Base-by-base conservation (phyloP, 2,329 filamentous ascomycete species). In the Alternaria rosae region DNA sequence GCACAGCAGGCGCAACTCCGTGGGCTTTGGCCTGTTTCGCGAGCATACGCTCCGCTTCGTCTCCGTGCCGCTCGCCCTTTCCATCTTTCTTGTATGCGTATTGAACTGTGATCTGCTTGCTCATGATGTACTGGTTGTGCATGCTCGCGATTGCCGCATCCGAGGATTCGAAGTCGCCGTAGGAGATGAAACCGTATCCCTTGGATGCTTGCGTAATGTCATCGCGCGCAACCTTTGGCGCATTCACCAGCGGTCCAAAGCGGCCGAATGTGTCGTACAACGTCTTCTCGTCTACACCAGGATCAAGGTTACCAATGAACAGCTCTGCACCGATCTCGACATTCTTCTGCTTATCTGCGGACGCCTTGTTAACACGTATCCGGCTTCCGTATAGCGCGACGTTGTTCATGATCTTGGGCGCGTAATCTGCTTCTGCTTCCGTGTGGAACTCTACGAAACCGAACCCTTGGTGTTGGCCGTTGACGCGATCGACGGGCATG, bases 11-110 rank as follows among this genome's bases (percentile, higher is more conserved):
- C 54, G 93, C 88, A 63, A 99, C 92, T 74, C 97, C 97, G 79
- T 97, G 92, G 78, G 94, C 94, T 82, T 94, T 94, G 59, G 94
- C 95, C 81, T 97, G 92, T 26, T 91, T 90, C 28, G 95, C 95
- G 48, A 99, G 87, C 83, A 93, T 91, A 75, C 95, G 87, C 82
- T 99, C 95, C 28, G 95, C 95, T 71, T 93, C 88, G 78, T 99
- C 95, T 72, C 95, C 95, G 77, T 99, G 95, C 61, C 95, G 86
- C 82, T 98, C 94, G 71, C 94, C 94, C 82, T 97, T 97, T 70
- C 95, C 95, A 75, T 99, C 95, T 82, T 98, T 98, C 86, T 99
- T 99, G 87, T 97, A 98, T 41, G 95, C 95, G 80, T 98, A 99
- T 81, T 98, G 94, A 45, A 99, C 95, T 3, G 91, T 92, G 71